These are phyloP conservation scores for Leucaena leucocephala DNA, from an alignment of 306 rosid genomes.

Conservation along the genomic window DNA sequence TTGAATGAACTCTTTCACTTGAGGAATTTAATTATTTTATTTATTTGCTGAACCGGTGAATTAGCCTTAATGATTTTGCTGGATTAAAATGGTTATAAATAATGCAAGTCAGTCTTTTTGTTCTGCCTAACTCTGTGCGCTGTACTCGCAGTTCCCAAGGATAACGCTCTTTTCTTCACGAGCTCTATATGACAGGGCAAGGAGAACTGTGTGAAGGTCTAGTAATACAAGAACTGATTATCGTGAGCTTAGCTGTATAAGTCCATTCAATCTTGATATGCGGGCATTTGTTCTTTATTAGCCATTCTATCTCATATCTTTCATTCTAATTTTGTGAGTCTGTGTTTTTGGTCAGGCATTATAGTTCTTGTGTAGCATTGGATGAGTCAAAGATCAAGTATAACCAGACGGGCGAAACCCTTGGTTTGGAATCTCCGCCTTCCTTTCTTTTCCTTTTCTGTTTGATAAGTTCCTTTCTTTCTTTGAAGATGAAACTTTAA, in stretches of 20 bases:
- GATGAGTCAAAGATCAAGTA: background rate
- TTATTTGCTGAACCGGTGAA: conserved; percentile 29
- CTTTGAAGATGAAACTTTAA: conserved; percentile 18
- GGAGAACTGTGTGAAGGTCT: conserved; percentile 22
- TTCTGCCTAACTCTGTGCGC: conserved; percentile 21
- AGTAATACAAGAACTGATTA: conserved; percentile 8
- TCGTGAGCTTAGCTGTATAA: conserved; percentile 32
- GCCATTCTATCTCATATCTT: conserved; percentile 20
- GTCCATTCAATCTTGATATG: conserved; percentile 31
- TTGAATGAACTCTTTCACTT: background rate
- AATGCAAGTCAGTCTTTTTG: conserved; percentile 4
- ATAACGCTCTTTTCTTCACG: conserved; percentile 28
- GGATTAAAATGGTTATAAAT: conserved; percentile 3
- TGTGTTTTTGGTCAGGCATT: conserved; percentile 18
- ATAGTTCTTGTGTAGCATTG: conserved; percentile 6
- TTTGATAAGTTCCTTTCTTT: background rate
- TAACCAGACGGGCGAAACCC: conserved; percentile 4
- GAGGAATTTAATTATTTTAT: conserved; percentile 13
- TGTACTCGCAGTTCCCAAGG: conserved; percentile 5
- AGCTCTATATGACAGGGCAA: conserved; percentile 3
- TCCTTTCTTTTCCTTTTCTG: background rate
- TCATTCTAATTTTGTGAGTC: conserved; percentile 14
- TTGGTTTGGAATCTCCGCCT: conserved; percentile 19
- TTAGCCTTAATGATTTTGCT: conserved; percentile 10
- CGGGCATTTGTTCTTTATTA: background rate